Evolutionary conservation across 2,329 filamentous ascomycete genomes (phyloP).

Genomic region (Graphilbum sp.): DNA sequence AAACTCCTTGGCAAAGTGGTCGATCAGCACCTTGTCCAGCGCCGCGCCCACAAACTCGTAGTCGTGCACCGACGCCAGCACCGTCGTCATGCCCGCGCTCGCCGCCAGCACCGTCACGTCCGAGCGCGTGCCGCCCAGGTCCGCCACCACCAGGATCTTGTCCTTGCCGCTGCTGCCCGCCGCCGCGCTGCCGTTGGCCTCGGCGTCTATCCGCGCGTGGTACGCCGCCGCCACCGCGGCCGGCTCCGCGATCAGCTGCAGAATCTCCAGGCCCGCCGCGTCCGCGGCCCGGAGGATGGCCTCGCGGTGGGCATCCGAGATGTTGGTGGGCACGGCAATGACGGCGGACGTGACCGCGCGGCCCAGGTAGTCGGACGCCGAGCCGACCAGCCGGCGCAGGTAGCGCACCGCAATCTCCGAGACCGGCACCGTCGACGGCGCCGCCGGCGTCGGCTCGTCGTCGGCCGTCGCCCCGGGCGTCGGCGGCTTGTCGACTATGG

Average conservation of each 20-base stretch:
- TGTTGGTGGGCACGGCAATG: constrained; percentile 87
- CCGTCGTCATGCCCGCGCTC: constrained; percentile 88
- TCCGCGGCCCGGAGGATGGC: constrained; percentile 64
- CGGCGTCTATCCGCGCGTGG: constrained; percentile 67
- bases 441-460: constrained; percentile 13
- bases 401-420: constrained; percentile 74
- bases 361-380: constrained; percentile 82
- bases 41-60: constrained; percentile 80
- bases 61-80: constrained; percentile 86
- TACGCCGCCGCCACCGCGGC: constrained; percentile 80
- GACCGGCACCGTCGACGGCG: constrained; percentile 53
- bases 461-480: constrained; percentile 21
- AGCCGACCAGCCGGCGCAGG: constrained; percentile 62
- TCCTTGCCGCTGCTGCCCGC: constrained; percentile 61
- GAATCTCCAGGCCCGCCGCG: constrained; percentile 68
- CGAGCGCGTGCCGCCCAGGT: constrained; percentile 82
- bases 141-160: constrained; percentile 82
- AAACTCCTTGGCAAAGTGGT: constrained; percentile 98
- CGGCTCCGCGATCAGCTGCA: constrained; percentile 87
- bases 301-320: constrained; percentile 70
- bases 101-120: constrained; percentile 85
- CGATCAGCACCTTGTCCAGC: constrained; percentile 80
- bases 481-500: constrained; percentile 54
- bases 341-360: constrained; percentile 91
- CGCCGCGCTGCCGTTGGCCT: constrained; percentile 78